Evolutionary conservation across 73 alveolate species (phyloP).

Genomic region (Chromera velia): DNA sequence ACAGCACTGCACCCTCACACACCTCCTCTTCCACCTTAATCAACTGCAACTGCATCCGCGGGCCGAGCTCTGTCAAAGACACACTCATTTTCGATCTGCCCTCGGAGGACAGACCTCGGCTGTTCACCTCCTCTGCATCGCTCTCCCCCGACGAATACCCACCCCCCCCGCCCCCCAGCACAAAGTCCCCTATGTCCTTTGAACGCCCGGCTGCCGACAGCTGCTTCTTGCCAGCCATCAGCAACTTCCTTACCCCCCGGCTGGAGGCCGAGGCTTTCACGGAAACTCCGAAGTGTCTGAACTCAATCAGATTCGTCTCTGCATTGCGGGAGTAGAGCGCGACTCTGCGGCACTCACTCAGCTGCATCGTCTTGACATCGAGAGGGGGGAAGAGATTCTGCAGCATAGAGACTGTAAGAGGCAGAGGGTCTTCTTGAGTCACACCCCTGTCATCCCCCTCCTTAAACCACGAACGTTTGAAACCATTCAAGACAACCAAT

Average conservation of each 20-base stretch:
- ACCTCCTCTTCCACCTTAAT: background rate
- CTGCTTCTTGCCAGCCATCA: background rate
- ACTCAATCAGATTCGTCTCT: background rate
- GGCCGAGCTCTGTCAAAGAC: background rate
- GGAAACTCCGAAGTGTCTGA: background rate
- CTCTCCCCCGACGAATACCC: background rate
- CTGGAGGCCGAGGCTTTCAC: background rate
- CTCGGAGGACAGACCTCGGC: background rate
- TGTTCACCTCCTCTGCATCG: too few relatives aligned
- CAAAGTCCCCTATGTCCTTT: background rate
- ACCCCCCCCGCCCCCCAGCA: background rate
- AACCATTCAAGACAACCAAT: slow-evolving; percentile 55
- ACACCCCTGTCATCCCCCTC: too few relatives aligned
- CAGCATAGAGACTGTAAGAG: slow-evolving; percentile 49
- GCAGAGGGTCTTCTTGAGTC: too few relatives aligned
- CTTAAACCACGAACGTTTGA: too few relatives aligned
- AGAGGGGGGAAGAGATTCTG: slow-evolving; percentile 59
- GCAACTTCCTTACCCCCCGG: background rate
- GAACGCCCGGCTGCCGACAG: background rate
- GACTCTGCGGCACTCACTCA: background rate
- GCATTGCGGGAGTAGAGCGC: background rate
- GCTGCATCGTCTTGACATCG: slow-evolving; percentile 17
- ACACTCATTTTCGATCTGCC: background rate
- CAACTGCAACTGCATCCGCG: background rate
- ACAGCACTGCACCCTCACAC: background rate